phyloP scores from a whole-genome alignment of 2,329 filamentous ascomycete genomes.

The Hyphodiscus sp. region DNA sequence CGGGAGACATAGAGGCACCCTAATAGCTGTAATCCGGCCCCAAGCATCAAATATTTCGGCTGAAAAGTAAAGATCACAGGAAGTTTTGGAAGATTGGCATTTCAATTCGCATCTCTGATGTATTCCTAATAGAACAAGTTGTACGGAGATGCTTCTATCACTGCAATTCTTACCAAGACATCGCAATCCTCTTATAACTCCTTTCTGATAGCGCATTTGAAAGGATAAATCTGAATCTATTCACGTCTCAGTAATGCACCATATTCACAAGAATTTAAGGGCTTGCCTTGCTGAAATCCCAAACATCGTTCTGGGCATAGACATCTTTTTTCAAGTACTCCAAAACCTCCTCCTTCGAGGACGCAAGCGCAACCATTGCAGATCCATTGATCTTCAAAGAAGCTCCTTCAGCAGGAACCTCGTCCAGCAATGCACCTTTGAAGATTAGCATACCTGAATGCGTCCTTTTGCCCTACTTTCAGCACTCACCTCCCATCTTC shows the following conservation, averaged over 20 bases:
- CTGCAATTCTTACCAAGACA: no score
- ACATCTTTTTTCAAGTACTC: conserved; percentile 64
- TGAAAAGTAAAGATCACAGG: no score
- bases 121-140: no score
- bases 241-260: background rate
- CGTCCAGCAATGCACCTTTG: conserved; percentile 59
- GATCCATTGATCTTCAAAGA: conserved; percentile 52
- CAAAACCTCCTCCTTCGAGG: conserved; percentile 62
- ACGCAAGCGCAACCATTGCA: conserved; percentile 57
- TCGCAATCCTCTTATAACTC: no score
- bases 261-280: background rate
- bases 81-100: no score
- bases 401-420: conserved; percentile 57
- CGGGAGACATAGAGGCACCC: no score
- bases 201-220: conserved; percentile 5
- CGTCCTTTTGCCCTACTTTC: background rate
- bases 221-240: conserved; percentile 6
- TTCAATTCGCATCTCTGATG: no score
- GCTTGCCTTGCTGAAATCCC: conserved; percentile 65
- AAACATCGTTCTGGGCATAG: conserved; percentile 66
- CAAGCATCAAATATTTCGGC: no score
- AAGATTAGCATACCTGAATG: background rate
- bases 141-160: no score
- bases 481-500: conserved; percentile 48
- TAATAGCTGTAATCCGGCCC: no score